Evolutionary conservation across 1,284 basidiomycete species (phyloP), one percentile per base, ranked within the genome.

Genomic region (Rhodotorula sp.): DNA sequence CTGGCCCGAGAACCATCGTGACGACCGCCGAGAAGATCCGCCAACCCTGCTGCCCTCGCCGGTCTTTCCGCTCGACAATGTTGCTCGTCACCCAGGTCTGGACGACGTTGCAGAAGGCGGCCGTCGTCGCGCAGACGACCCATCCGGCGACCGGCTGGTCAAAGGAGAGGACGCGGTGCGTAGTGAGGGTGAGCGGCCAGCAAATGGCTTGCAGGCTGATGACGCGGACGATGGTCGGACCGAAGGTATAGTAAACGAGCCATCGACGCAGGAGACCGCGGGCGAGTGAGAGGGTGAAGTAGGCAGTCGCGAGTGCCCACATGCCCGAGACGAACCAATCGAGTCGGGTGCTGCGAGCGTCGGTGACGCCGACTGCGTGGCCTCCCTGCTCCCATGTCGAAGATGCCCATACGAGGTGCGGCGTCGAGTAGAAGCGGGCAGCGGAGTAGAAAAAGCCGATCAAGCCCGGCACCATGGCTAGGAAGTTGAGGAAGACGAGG

Each of bases 141-240:
- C 73, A 75, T 0, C 65, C 73, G 13, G 69, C 73, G 59, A 75
- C 73, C 10, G 73, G 73, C 58, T 73, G 73, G 44, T 75, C 73
- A 56, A 70, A 67, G 18, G 64, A 59, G 37, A 77, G 62, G 22
- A 76, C 67, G 15, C 65, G 63, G 50, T 75, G 75, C 13, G 76
- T 77, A 28, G 68, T 74, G 15, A 74, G 59, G 10, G 74, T 75
- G 18, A 77, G 54, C 2, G 76, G 73, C 76, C 76, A 77, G 59
- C 76, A 77, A 31, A 77, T 77, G 5, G 75, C 76, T 52, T 77
- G 76, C 22, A 77, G 57, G 52, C 74, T 74, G 30, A 77, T 53
- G 47, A 76, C 69, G 8, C 76, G 65, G 37, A 77, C 73, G 56
- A 77, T 65, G 7, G 76, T 74, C 31, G 76, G 76, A 0, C 70